A percentile compares a stretch with the other conserved stretches of the same genome.
Conservation (phyloP, 352 stramenopile genomes). For the Aphanomyces astaci region DNA sequence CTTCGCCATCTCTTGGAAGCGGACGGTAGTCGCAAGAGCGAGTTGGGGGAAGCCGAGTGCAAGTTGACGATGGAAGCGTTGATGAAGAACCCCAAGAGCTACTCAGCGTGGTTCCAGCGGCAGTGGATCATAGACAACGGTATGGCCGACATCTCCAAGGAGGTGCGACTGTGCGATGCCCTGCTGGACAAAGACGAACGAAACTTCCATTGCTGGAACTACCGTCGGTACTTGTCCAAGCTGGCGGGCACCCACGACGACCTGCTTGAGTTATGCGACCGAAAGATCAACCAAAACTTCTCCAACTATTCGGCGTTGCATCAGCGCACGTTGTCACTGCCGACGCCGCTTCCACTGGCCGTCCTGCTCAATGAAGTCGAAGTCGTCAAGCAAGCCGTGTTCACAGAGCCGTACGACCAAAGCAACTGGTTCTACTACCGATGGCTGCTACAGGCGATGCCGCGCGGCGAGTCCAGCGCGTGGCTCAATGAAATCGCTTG, state of each 20-base stretch:
- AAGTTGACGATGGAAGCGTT: conserved; percentile 88
- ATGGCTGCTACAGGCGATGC: conserved; percentile 81
- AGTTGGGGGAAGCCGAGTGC: conserved; percentile 79
- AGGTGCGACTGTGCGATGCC: conserved; percentile 68
- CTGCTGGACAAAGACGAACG: conserved; percentile 87
- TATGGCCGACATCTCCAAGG: conserved; percentile 58
- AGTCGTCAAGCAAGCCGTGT: conserved; percentile 92
- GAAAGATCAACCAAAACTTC: conserved; percentile 97
- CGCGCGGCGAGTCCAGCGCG: conserved; percentile 45
- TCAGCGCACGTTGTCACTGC: conserved; percentile 50
- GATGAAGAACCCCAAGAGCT: conserved; percentile 96
- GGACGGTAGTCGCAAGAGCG: conserved; percentile 26
- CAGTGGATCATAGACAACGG: conserved; percentile 75
- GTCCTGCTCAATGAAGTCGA: conserved; percentile 65
- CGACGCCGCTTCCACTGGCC: conserved; percentile 40
- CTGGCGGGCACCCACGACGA: conserved; percentile 44
- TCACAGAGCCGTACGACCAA: conserved; percentile 98
- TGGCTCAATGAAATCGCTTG: conserved; percentile 66
- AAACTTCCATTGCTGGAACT: conserved; percentile 99
- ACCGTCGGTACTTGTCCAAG: conserved; percentile 75
- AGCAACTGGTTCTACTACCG: conserved; percentile 98
- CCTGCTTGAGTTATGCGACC: conserved; percentile 91
- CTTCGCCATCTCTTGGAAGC: conserved; percentile 32
- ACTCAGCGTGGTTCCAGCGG: conserved; percentile 87
- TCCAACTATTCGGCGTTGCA: conserved; percentile 95